Base-by-base conservation (phyloP, 768 basidiomycete genomes). In the Russula sp. region DNA sequence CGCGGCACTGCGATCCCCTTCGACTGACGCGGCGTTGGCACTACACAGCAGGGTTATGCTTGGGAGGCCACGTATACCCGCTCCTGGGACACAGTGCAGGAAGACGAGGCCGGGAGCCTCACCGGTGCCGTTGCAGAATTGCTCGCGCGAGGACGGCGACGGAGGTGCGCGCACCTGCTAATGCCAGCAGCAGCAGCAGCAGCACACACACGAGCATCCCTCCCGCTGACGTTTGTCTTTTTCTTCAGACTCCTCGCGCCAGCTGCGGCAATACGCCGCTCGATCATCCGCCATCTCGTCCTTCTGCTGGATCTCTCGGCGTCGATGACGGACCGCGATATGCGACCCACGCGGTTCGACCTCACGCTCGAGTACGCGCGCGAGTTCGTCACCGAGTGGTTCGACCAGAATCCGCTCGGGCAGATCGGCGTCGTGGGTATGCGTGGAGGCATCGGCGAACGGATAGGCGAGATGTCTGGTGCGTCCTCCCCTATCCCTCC, bases 331-430 rank as follows among this genome's bases (percentile, higher is more conserved):
- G 97, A 98, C 73, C 84, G 94, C 34, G 97, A 99, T 75, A 91
- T 96, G 86, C 83, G 96, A 7, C 93, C 95, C 11, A 93, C 91
- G 22, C 83, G 97, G 59, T 95, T 96, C 67, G 95, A 97, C 70
- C 74, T 99, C 36, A 88, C 86, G 68, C 75, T 98, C 47, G 87
- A 94, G 69, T 96, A 95, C 71, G 83, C 93, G 14, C 83, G 93
- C 60, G 91, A 92, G 68, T 99, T 98, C 67, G 81, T 98, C 34
- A 77, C 82, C 7, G 97, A 99, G 72, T 99, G 96, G 95, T 99
- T 98, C 73, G 97, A 99, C 75, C 97, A 98, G 76, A 99, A 99
- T 70, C 97, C 97, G 1, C 79, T 99, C 13, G 95, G 96, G 22
- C 97, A 98, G 74, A 91, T 99, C 65, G 96, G 94, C 1, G 77